Evolutionary conservation across 2,329 filamentous ascomycete species (phyloP), one percentile per base, ranked within the genome.

Genomic region (Coniosporium tulheliwenetii): DNA sequence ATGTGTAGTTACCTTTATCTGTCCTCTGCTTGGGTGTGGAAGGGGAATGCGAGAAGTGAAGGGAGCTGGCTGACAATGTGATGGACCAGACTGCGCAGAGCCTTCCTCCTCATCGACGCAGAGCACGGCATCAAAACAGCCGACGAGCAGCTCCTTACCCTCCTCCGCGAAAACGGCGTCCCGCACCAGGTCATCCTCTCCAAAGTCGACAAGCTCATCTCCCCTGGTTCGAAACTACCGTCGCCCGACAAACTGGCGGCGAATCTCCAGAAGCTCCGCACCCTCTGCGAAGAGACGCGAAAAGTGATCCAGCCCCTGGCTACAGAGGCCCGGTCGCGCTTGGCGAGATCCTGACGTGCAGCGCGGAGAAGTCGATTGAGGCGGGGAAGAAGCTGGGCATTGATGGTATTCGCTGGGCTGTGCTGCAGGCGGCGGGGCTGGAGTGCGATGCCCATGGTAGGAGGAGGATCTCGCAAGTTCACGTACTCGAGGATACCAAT

Each of bases 101-200:
- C 71, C 0, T 84, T 81, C 50, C 57, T 85, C 32, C 65, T 84
- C 2, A 60, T 84, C 1, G 77, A 83, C 54, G 64, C 73, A 2
- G 56, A 68, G 19, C 76, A 80, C 50, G 78, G 79, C 2, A 52
- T 81, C 36, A 82, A 81, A 53, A 52, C 59, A n/a, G 68, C 61
- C 2, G 79, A 85, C 51, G 47, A 64, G 29, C 61, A 70, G 33
- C 61, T 83, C 14, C 59, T 85, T 7, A 58, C 63, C 5, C 56
- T 75, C 15, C 64, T 84, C 38, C 63, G 70, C 12, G 48, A 67
- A 37, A 62, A 67, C n/a, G 69, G 68, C 1, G 69, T 82, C 12
- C 64, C 73, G 0, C 75, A 77, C 52, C 78, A 83, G 53, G 61
- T 84, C 12, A 62, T 85, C 12, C 52, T 83, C n/a, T 73, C 70